Base-by-base conservation (phyloP, 345 rosid genomes). In the Cardamine occulta region DNA sequence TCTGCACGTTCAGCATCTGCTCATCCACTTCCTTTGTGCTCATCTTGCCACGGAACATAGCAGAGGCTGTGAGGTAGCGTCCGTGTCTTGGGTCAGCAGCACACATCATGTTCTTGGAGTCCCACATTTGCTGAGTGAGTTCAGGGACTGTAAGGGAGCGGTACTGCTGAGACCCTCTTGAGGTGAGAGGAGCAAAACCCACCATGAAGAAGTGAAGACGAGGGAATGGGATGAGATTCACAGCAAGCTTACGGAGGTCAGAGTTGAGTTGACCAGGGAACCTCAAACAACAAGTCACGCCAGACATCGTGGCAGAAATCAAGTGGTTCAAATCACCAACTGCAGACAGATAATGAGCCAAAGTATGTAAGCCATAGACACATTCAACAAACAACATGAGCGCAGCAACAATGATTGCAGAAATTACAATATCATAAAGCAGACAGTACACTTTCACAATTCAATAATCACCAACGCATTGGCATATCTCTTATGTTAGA, bases 31-130 rank as follows among this genome's bases (percentile, higher is more conserved):
- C 56, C 17, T 63, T 67, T 23, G 80, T 80, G 78, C 86, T 83
- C 86, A 80, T 83, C 77, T 83, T 83, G 34, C 86, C 86, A 52
- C 83, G 71, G 62, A 77, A 80, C 81, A 80, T 56, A 0, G 83
- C 81, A 13, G 81, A 80, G 32, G 79, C 81, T 12, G 83, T 73
- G 24, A 80, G 80, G 73, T 80, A 80, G 21, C 79, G 75, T 6
- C 81, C 83, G 1, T 76, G 72, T 34, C 75, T 75, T 12, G 81
- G 83, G 67, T 80, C 83, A 1, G 83, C 83, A 67, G 69, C 69
- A 65, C 69, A 65, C 69, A 65, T 65, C 69, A 65, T 65, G 42
- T 65, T 65, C 56, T 65, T 80, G 60, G 80, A 74, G 8, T 80
- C 83, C 83, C 83, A 80, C 83, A 75, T 80, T 71, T 75, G 83